Base-by-base conservation (phyloP, 2,329 filamentous ascomycete genomes). In the Dactylellina drechsleri region DNA sequence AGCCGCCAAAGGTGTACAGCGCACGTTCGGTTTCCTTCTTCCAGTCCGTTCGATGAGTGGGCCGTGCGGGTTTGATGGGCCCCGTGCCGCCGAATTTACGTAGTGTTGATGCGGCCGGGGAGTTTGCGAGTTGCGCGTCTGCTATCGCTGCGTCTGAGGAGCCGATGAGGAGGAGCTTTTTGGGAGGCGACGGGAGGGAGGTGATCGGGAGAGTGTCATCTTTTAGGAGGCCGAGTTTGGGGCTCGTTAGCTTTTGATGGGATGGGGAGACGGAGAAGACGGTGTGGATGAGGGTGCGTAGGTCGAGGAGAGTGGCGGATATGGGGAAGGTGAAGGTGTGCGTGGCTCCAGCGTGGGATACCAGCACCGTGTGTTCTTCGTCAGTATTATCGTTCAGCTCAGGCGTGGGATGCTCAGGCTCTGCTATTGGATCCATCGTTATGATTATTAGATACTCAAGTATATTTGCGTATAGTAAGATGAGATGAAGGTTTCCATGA, bases 1-100 rank as follows among this genome's bases (percentile, higher is more conserved):
- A 85, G 0, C 88, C 87, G 77, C 90, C 86, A 83, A 99, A 99
- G 0, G 91, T 96, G 83, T 96, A 97, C 73, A 84, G 85, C 18
- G 85, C 84, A 71, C 90, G 87, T n/a, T 88, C 87, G 80, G 80
- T 67, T 80, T 81, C 80, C 73, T 83, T 84, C 78, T 84, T 84
- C 81, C 83, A 80, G 80, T 83, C 85, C 76, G 81, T 80, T 66
- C 72, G 77, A 50, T 78, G 81, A 20, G 81, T 80, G 66, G 79
- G 83, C 76, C 77, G 80, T 59, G 81, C 82, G 79, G 79, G 81
- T 82, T 82, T 83, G 80, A 82, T 81, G 79, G 78, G 82, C 61
- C 79, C 81, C 65, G 76, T 81, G 70, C 80, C 80, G 72, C 83
- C 83, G 64, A 80, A 83, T 2, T 82, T 79, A 26, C 81, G 79